Evolutionary conservation across 352 stramenopile species (phyloP).

Genomic region (Phytophthora sp.): DNA sequence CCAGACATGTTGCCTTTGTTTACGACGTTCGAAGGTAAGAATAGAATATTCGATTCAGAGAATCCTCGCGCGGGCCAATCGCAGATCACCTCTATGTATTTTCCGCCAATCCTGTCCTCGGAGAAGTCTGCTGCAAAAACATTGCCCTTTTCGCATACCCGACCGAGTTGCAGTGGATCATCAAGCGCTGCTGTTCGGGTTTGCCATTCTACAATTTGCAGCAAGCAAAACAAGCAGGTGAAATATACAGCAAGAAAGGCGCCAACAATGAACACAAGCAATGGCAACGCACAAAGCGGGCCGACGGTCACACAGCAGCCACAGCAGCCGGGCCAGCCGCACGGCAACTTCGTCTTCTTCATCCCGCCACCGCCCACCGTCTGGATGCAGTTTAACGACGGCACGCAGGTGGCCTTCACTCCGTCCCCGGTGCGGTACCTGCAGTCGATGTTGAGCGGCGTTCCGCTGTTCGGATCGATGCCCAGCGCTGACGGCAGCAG

Average conservation of each 20-base stretch:
- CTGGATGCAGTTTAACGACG: constrained; percentile 66
- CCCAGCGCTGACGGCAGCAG: constrained; percentile 1
- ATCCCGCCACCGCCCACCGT: constrained; percentile 66
- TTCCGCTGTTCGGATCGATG: constrained; percentile 26
- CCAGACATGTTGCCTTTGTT: neutral
- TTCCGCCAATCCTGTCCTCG: constrained; percentile 31
- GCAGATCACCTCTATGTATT: neutral
- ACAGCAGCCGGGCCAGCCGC: constrained; percentile 17
- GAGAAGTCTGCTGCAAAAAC: constrained; percentile 14
- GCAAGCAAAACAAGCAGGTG: constrained; percentile 17
- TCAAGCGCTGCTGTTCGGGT: constrained; percentile 15
- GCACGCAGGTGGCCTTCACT: constrained; percentile 53
- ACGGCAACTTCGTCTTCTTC: constrained; percentile 52
- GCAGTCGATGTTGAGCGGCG: constrained; percentile 46
- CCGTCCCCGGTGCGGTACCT: constrained; percentile 48
- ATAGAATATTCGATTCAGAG: constrained; percentile 30
- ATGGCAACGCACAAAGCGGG: constrained; percentile 27
- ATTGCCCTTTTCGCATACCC: constrained; percentile 22
- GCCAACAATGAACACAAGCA: constrained; percentile 33
- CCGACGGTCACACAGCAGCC: constrained; percentile 27
- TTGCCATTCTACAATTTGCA: constrained; percentile 40
- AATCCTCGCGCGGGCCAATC: constrained; percentile 17
- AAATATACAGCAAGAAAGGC: constrained; percentile 18
- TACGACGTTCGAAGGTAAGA: constrained; percentile 30
- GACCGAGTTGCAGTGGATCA: constrained; percentile 27